A percentile compares a stretch with the other conserved stretches of the same genome.
phyloP scores from a whole-genome alignment of 768 basidiomycete species.

The Sistotremastrum niveocremeum region DNA sequence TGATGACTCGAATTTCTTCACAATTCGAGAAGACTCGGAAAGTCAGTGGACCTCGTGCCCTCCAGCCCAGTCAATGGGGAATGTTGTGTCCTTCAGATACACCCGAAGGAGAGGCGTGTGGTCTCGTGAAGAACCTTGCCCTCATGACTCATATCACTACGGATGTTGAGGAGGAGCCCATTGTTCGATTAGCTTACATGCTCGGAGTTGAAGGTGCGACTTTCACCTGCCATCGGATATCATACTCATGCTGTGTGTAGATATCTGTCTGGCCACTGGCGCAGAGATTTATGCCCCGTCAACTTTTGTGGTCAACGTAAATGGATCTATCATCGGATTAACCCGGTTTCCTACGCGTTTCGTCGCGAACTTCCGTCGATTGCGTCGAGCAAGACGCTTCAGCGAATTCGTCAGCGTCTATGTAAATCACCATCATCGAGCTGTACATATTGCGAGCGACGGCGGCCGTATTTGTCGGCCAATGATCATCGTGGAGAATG shows the following conservation, averaged over 20 bases:
- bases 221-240: neutral
- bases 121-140: conserved; percentile 94
- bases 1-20: conserved; percentile 99
- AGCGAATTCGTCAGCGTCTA: conserved; percentile 97
- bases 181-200: conserved; percentile 80
- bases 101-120: conserved; percentile 98
- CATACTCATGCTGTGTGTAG: conserved; percentile 16
- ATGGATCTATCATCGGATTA: conserved; percentile 89
- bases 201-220: conserved; percentile 88
- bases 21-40: conserved; percentile 99
- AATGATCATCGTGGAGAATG: conserved; percentile 89
- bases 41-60: conserved; percentile 90
- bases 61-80: conserved; percentile 99
- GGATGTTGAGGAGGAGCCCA: conserved; percentile 92
- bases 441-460: conserved; percentile 93
- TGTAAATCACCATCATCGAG: conserved; percentile 87
- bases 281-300: conserved; percentile 91
- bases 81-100: conserved; percentile 97
- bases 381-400: conserved; percentile 81
- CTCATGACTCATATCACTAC: conserved; percentile 99
- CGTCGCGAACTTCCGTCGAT: conserved; percentile 79
- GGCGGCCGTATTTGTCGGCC: conserved; percentile 97
- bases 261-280: conserved; percentile 85
- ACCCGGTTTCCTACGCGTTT: conserved; percentile 78
- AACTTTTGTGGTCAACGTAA: conserved; percentile 92